phyloP scores from a whole-genome alignment of 2,329 filamentous ascomycete species.

The Penicillium janthinellum region DNA sequence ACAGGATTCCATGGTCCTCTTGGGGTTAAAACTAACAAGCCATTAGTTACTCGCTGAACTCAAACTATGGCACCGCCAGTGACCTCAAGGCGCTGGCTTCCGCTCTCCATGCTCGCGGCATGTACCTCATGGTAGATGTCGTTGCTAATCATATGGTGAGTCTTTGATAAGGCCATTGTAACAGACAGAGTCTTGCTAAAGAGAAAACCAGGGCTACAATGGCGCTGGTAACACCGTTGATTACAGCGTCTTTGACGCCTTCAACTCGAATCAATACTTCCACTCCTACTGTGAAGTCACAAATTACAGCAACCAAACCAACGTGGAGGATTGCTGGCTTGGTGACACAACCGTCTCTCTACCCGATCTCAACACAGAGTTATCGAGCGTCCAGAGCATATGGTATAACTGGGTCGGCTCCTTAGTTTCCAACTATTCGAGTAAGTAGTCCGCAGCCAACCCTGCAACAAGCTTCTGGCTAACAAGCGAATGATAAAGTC shows the following conservation, averaged over 20 bases:
- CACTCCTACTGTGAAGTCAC: constrained; percentile 59
- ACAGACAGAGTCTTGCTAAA: too few species aligned
- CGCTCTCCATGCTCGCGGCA: constrained; percentile 57
- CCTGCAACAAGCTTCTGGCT: not conserved
- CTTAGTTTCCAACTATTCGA: constrained; percentile 62
- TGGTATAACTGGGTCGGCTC: constrained; percentile 62
- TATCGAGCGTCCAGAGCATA: constrained; percentile 50
- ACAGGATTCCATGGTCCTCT: not conserved
- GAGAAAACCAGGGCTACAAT: constrained; percentile 42
- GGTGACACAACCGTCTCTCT: constrained; percentile 59
- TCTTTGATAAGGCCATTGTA: not conserved
- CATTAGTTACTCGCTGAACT: constrained; percentile 55
- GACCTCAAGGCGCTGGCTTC: constrained; percentile 61
- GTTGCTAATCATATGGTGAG: constrained; percentile 41
- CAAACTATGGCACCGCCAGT: constrained; percentile 59
- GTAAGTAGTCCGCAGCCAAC: constrained; percentile 47
- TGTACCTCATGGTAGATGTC: constrained; percentile 65
- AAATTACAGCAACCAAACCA: constrained; percentile 56
- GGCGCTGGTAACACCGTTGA: constrained; percentile 53
- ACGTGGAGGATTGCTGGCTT: constrained; percentile 55
- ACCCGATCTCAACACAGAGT: constrained; percentile 63
- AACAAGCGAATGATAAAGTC: not conserved
- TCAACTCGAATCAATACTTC: constrained; percentile 61
- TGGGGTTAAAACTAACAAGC: not conserved
- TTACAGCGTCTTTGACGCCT: constrained; percentile 56